phyloP scores from a whole-genome alignment of 2,329 filamentous ascomycete species.

The Phyllosticta capitalensis region DNA sequence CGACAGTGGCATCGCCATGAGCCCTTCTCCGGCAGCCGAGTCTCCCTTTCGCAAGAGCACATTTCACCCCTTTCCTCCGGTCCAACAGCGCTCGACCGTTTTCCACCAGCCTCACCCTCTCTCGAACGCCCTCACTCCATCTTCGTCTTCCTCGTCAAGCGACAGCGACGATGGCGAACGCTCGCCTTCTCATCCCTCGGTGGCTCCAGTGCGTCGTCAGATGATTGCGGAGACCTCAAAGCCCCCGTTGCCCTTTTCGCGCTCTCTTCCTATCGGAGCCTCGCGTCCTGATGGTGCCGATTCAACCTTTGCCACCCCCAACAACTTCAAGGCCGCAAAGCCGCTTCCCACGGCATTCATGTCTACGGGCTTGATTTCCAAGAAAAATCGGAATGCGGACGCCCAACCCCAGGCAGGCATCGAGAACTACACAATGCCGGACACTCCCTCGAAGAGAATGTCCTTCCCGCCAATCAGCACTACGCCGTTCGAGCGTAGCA shows the following conservation, averaged over 20 bases:
- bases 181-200: slow-evolving; percentile 48
- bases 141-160: slow-evolving; percentile 64
- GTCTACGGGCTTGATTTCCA: slow-evolving; percentile 90
- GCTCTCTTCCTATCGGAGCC: slow-evolving; percentile 62
- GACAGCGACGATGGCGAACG: slow-evolving; percentile 45
- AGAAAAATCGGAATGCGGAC: slow-evolving; percentile 74
- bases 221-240: slow-evolving; percentile 17
- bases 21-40: slow-evolving; percentile 56
- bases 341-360: slow-evolving; percentile 78
- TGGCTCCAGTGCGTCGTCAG: slow-evolving; percentile 20
- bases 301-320: slow-evolving; percentile 59
- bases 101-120: slow-evolving; percentile 58
- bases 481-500: slow-evolving; percentile 36
- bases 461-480: slow-evolving; percentile 55
- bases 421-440: slow-evolving; percentile 64
- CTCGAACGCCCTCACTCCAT: slow-evolving; percentile 77
- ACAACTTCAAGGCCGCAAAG: slow-evolving; percentile 65
- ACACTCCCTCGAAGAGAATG: slow-evolving; percentile 93
- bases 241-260: slow-evolving; percentile 47
- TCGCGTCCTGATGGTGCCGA: slow-evolving; percentile 42
- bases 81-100: slow-evolving; percentile 14
- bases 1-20: slow-evolving; percentile 64
- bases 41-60: slow-evolving; percentile 39
- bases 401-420: slow-evolving; percentile 44
- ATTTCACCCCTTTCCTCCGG: slow-evolving; percentile 13